Evolutionary conservation across 345 rosid genomes (phyloP).

Genomic region (Citrus cavaleriei): DNA sequence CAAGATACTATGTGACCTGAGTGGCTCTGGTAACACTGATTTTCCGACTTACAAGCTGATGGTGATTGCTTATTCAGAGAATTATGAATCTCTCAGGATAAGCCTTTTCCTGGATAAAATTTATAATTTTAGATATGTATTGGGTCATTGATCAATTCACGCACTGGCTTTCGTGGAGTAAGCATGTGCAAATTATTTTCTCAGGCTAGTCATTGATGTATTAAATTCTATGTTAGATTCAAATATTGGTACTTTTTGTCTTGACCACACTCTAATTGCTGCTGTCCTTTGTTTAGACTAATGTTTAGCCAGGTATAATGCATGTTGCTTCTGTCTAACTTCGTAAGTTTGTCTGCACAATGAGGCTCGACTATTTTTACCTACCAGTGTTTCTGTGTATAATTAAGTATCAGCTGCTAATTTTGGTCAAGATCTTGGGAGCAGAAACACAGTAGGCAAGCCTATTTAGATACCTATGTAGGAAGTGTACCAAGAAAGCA

Average conservation of each 20-base stretch:
- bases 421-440: slow-evolving; percentile 8
- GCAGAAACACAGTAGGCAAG: background rate
- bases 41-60: background rate
- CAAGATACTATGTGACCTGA: background rate
- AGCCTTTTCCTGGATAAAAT: background rate
- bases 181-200: background rate
- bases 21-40: background rate
- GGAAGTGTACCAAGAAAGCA: background rate
- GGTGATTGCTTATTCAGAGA: background rate
- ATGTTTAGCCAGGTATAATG: background rate
- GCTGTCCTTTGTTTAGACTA: background rate
- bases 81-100: background rate
- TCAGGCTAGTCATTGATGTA: background rate
- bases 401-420: background rate
- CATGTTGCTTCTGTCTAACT: background rate
- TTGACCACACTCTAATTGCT: background rate
- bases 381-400: background rate
- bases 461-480: background rate
- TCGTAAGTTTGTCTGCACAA: background rate
- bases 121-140: background rate
- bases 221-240: background rate
- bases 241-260: background rate
- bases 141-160: background rate
- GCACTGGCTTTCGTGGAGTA: background rate
- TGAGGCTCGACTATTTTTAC: background rate